A percentile compares a stretch with the other conserved stretches of the same genome.
These are phyloP conservation scores for Anthracocystis walkeri DNA, from an alignment of 1,284 basidiomycete species.

Conservation along the genomic window DNA sequence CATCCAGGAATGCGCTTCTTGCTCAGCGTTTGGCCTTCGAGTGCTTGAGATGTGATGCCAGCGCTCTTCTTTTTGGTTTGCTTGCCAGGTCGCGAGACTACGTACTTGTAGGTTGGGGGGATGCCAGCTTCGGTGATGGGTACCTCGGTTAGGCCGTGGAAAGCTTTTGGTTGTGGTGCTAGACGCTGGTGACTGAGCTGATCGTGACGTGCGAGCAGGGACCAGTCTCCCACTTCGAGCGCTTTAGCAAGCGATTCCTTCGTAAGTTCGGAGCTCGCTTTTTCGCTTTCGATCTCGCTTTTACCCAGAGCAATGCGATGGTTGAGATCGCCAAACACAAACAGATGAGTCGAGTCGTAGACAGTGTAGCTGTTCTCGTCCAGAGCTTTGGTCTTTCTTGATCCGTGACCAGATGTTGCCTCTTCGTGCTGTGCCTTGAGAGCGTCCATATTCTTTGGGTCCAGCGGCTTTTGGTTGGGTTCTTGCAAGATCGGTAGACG, in stretches of 20 bases:
- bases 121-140: conserved; percentile 43
- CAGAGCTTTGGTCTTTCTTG: conserved; percentile 71
- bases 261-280: conserved; percentile 25
- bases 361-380: conserved; percentile 58
- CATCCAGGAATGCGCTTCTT: conserved; percentile 85
- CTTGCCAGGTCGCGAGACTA: conserved; percentile 36
- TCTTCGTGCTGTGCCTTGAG: conserved; percentile 69
- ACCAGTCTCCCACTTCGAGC: conserved; percentile 55
- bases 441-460: conserved; percentile 38
- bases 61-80: conserved; percentile 42
- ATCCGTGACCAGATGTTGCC: conserved; percentile 75
- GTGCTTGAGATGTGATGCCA: conserved; percentile 36
- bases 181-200: conserved; percentile 58
- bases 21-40: conserved; percentile 70
- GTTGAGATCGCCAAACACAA: conserved; percentile 70
- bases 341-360: conserved; percentile 68
- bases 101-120: conserved; percentile 69
- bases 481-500: conserved; percentile 51
- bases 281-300: conserved; percentile 25
- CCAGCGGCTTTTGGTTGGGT: conserved; percentile 13
- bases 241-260: conserved; percentile 39
- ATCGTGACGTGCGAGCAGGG: conserved; percentile 57
- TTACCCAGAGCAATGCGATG: conserved; percentile 65
- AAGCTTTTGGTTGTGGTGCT: conserved; percentile 41
- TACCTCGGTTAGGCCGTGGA: conserved; percentile 63